Percentiles rank a stretch among this genome's conserved stretches.
phyloP scores from a whole-genome alignment of 371 early-diverging fungal genomes.

The Mortierella sp. region DNA sequence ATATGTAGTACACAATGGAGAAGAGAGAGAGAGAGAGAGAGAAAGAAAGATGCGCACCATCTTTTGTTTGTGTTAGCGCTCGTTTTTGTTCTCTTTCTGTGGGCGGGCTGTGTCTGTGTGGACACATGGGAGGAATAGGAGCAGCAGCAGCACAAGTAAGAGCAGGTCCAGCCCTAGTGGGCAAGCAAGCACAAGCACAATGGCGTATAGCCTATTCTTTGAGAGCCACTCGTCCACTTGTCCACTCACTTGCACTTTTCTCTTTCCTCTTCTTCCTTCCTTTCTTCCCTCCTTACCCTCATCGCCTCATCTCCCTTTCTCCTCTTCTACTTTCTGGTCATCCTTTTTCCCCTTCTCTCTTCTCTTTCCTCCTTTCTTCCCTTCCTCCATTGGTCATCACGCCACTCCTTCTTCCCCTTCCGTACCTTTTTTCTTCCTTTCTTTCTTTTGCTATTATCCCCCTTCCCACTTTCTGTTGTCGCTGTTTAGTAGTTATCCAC shows the following conservation, averaged over 20 bases:
- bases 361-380: background rate
- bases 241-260: background rate
- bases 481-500: background rate
- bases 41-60: background rate
- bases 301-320: slow-evolving; percentile 7
- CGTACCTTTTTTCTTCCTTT: background rate
- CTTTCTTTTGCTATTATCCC: background rate
- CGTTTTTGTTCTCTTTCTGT: background rate
- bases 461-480: background rate
- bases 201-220: background rate
- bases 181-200: background rate
- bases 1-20: background rate
- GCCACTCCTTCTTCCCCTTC: background rate
- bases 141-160: background rate
- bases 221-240: background rate
- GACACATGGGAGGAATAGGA: background rate
- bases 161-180: background rate
- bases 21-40: background rate
- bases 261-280: background rate
- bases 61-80: background rate
- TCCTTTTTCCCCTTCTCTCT: background rate
- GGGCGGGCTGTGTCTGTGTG: slow-evolving; percentile 4
- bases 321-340: background rate
- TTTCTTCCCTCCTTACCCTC: background rate
- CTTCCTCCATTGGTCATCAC: slow-evolving; percentile 9